Base-by-base conservation (phyloP, 2,329 filamentous ascomycete genomes). In the Claviceps arundinis region DNA sequence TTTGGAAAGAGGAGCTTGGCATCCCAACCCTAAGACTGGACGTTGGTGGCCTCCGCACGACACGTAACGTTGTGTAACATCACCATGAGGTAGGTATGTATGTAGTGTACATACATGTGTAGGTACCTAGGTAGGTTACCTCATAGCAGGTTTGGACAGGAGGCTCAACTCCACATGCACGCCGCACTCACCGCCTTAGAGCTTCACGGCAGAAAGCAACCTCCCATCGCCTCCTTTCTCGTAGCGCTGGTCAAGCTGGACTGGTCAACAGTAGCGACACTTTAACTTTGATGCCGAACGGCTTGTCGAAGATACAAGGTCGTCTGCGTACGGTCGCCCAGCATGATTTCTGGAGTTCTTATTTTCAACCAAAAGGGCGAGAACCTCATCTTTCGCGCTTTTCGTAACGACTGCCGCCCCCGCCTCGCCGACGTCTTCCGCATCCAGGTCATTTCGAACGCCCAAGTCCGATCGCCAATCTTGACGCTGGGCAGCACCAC, bases 291-390 rank as follows among this genome's bases (percentile, higher is more conserved):
- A 42, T 50, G 34, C 51, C 22, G 22, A 16, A 42, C 47, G 34
- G 51, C 41, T 30, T 19, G 13, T 50, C 30, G 2, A 26, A 40
- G 50, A 34, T 6, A 46, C 24, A 37, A 47, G 9, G 2, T 14
- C 22, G 7, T 44, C 22, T n/a, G 17, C 8, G 24, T 13, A 24
- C 37, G 24, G 42, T 48, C 49, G 48, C 50, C 58, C 72, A 84
- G 64, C 57, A 98, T 98, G 94, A 77, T 98, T 61, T 97, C 91
- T 61, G 93, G 93, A 55, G 91, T 98, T 64, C 82, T 98, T 60
- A 84, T 98, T 61, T 98, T 98, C 79, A 98, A 98, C 62, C 93
- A 98, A 70, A 98, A 98, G 73, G 93, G 93, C 73, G 93, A 98
- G 75, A 96, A 98, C 72, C 87, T 98, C 65, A 98, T 98, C 70